phyloP scores from a whole-genome alignment of 2,329 filamentous ascomycete genomes.

The Pseudocercospora crystallina region DNA sequence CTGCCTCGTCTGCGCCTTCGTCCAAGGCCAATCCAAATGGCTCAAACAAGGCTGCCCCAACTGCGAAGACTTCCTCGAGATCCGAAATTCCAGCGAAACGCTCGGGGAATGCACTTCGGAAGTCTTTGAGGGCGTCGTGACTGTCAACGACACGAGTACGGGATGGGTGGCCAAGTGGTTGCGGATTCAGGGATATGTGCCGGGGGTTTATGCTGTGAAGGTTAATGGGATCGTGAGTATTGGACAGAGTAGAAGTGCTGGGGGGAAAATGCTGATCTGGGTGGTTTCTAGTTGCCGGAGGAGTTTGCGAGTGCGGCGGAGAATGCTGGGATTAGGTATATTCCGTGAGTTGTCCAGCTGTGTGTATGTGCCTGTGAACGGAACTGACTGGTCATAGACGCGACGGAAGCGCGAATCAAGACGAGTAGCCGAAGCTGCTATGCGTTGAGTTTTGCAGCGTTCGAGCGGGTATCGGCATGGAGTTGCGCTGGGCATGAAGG shows the following conservation, averaged over 20 bases:
- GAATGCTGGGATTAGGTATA: constrained; percentile 61
- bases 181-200: constrained; percentile 81
- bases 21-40: constrained; percentile 81
- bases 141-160: constrained; percentile 74
- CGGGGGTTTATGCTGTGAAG: constrained; percentile 90
- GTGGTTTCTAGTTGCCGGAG: constrained; percentile 54
- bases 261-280: constrained; percentile 11
- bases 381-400: constrained; percentile 15
- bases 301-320: constrained; percentile 58
- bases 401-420: constrained; percentile 21
- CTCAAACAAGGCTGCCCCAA: constrained; percentile 87
- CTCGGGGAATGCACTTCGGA: constrained; percentile 93
- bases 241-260: background rate
- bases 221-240: constrained; percentile 72
- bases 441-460: background rate
- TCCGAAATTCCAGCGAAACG: constrained; percentile 69
- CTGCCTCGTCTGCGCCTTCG: constrained; percentile 98
- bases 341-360: constrained; percentile 48
- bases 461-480: background rate
- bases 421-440: constrained; percentile 14
- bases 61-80: constrained; percentile 88
- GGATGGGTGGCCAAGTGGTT: constrained; percentile 99
- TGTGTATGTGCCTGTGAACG: background rate
- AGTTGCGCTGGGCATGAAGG: too few species aligned
- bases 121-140: constrained; percentile 91